Evolutionary conservation across 2,329 filamentous ascomycete species (phyloP).

Genomic region (Pseudocercospora cruenta): DNA sequence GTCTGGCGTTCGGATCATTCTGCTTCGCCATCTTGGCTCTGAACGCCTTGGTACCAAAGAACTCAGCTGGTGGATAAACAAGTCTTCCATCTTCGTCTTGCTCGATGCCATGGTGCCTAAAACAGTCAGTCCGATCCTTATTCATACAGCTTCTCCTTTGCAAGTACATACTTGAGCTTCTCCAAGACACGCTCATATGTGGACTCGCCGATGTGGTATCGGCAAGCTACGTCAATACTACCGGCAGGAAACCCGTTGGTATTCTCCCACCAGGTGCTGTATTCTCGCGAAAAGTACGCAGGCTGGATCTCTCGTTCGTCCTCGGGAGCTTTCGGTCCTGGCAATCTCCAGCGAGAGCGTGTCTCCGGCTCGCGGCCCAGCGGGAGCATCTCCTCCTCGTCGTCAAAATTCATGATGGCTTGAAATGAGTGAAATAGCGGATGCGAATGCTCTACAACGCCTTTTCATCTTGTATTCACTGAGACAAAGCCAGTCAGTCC

Average conservation of each 20-base stretch:
- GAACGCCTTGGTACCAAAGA: neutral
- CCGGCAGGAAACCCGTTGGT: neutral
- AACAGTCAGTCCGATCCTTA: neutral
- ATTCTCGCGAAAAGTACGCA: neutral
- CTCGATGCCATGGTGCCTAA: neutral
- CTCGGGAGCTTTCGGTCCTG: neutral
- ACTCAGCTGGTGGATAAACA: neutral
- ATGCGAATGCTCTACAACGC: neutral
- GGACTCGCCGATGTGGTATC: neutral
- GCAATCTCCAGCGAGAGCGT: neutral
- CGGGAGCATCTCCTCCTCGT: neutral
- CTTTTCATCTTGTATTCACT: neutral
- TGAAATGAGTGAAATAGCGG: neutral
- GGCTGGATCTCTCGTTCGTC: neutral
- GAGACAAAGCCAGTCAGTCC: neutral
- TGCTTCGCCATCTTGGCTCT: neutral
- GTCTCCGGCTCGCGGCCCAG: neutral
- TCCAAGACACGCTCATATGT: neutral
- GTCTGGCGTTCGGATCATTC: neutral
- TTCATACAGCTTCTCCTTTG: neutral
- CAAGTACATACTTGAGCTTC: neutral
- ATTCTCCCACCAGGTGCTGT: neutral
- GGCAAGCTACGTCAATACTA: neutral
- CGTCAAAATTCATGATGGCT: neutral
- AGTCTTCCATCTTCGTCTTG: neutral